Conservation (phyloP, 495 filamentous ascomycete genomes). For the Xylaria venustula region DNA sequence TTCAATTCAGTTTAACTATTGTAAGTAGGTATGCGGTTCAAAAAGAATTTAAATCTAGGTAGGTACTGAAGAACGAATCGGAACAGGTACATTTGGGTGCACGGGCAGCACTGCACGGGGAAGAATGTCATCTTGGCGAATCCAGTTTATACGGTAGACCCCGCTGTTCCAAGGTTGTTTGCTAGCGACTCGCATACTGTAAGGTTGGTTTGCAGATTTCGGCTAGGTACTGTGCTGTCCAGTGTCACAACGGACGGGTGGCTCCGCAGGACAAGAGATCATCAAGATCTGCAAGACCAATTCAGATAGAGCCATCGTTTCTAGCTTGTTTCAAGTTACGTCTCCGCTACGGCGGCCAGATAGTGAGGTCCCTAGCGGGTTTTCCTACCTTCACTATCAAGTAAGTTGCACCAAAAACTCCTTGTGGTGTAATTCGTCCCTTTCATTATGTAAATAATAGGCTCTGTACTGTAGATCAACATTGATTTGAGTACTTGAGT, state of each 20-base stretch:
- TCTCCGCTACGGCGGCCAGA: neutral
- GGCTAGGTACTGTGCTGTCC: neutral
- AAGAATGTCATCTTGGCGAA: neutral
- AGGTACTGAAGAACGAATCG: no score
- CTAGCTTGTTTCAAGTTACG: neutral
- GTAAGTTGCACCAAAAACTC: no score
- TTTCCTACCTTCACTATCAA: no score
- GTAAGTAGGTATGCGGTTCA: no score
- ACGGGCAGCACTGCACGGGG: no score
- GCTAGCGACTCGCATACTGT: neutral
- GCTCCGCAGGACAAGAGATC: constrained; percentile 10
- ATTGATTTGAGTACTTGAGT: neutral
- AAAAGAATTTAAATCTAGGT: no score
- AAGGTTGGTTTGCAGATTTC: neutral
- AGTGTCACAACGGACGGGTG: neutral
- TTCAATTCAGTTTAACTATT: no score
- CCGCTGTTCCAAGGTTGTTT: neutral
- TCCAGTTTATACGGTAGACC: neutral
- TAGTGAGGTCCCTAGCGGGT: no score
- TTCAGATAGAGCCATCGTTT: constrained; percentile 1
- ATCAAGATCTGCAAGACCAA: neutral
- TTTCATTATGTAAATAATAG: neutral
- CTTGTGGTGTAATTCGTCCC: no score
- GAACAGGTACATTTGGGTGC: no score
- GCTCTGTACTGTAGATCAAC: neutral